Base-by-base conservation (phyloP, 345 rosid species). In the Noccaea caerulescens region DNA sequence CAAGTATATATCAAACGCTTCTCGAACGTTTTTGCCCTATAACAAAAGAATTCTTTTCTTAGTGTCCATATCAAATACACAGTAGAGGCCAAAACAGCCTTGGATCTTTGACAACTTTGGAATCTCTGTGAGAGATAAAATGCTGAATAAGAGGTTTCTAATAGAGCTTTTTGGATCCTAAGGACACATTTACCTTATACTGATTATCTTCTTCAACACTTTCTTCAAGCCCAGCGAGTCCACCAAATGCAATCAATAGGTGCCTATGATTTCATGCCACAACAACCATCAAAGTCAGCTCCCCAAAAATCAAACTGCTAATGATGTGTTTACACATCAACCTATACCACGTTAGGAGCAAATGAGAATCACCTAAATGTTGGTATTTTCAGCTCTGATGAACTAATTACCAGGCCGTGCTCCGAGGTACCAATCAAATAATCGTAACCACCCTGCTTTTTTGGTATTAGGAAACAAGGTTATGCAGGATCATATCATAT, bases 201-300 rank as follows among this genome's bases (percentile, higher is more conserved):
- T 76, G 71, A 66, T 61, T 69, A 72, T 93, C 97, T 77, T 80
- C 91, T 79, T 87, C 92, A 50, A 83, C 81, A 60, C 96, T 60
- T 80, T 90, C 96, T 77, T 93, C 98, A 69, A 90, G 77, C 65
- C 98, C 96, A 77, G 97, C 93, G 54, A 88, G 98, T 65, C 98
- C 96, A 44, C 98, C 98, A 75, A 93, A 93, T 71, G 97, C 93
- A 83, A 93, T 84, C 79, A 93, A 70, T 42, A 93, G 73, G 78
- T 93, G 98, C 84, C 98, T 90, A 75, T 39, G 8, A 39, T 37
- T 69, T 18, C 38, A 63, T 32, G 79, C 39, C 79, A 69, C 37
- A 69, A 47, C 23, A 20, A 20, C 1, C 60, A 69, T 54, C 44
- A 27, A 6, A 54, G 58, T 75, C 72, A 74, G 56, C 7, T 38